phyloP scores from a whole-genome alignment of 2,329 filamentous ascomycete genomes.

The Ophiocordyceps camponoti-floridani region DNA sequence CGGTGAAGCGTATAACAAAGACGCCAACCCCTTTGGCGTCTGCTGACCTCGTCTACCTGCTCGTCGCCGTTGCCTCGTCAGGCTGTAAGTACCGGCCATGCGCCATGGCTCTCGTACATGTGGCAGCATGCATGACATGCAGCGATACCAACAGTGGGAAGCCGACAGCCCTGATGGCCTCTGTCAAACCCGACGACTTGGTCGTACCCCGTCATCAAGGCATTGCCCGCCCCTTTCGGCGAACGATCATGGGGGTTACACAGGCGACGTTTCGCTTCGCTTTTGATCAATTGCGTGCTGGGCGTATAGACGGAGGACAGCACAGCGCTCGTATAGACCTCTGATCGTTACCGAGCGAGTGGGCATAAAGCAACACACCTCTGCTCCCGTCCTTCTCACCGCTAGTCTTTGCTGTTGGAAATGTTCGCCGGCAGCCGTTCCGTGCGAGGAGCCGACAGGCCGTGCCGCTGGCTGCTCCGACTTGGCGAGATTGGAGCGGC shows the following conservation, averaged over 20 bases:
- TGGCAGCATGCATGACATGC: constrained; percentile 8
- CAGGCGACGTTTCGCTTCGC: background rate
- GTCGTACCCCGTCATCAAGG: constrained; percentile 3
- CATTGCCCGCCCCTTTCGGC: background rate
- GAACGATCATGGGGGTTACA: constrained; percentile 1
- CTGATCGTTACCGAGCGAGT: background rate
- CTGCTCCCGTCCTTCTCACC: background rate
- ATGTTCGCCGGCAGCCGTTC: background rate
- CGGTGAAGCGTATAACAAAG: background rate
- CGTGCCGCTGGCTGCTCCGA: background rate
- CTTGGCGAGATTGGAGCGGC: background rate
- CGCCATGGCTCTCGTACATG: constrained; percentile 2
- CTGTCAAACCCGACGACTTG: constrained; percentile 3
- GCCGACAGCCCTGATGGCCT: background rate
- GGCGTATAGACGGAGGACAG: background rate
- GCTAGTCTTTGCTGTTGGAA: background rate
- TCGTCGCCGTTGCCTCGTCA: background rate
- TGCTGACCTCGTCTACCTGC: background rate
- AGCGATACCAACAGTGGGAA: constrained; percentile 2
- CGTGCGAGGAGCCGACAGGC: background rate
- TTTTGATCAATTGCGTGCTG: background rate
- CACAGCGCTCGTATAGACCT: background rate
- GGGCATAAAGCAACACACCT: background rate
- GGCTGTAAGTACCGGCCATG: background rate
- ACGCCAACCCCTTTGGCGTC: background rate